These are phyloP conservation scores for Pachyrhizus erosus DNA, from an alignment of 306 rosid species.

Conservation along the genomic window DNA sequence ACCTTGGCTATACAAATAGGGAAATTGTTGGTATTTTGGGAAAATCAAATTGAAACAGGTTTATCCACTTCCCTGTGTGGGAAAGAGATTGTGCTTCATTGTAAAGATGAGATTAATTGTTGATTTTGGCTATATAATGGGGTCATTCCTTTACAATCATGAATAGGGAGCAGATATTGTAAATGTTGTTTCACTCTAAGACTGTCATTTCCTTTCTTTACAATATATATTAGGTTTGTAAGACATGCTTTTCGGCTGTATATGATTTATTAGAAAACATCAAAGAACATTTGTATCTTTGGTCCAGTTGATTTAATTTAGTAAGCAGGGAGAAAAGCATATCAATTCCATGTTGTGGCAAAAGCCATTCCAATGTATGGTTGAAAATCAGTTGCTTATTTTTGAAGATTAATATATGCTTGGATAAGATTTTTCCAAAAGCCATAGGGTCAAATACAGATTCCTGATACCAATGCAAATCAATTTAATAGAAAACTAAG, in stretches of 20 bases:
- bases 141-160: conserved; percentile 60
- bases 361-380: conserved; percentile 30
- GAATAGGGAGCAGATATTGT: conserved; percentile 72
- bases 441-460: not conserved
- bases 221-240: conserved; percentile 57
- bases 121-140: conserved; percentile 65
- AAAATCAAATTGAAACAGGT: conserved; percentile 35
- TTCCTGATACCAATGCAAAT: not conserved
- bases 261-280: conserved; percentile 49
- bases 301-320: conserved; percentile 26
- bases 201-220: conserved; percentile 47
- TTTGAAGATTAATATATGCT: conserved; percentile 5
- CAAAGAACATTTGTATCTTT: conserved; percentile 29
- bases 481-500: not conserved
- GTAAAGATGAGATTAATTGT: conserved; percentile 53
- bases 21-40: conserved; percentile 33
- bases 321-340: conserved; percentile 27
- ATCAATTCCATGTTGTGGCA: conserved; percentile 23
- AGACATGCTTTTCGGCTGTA: conserved; percentile 68
- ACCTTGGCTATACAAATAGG: conserved; percentile 46
- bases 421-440: not conserved
- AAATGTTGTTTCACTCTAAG: conserved; percentile 63
- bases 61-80: conserved; percentile 41
- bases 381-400: not conserved
- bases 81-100: conserved; percentile 40